phyloP scores from a whole-genome alignment of 2,329 filamentous ascomycete species.

The Colletotrichum endophyticum region DNA sequence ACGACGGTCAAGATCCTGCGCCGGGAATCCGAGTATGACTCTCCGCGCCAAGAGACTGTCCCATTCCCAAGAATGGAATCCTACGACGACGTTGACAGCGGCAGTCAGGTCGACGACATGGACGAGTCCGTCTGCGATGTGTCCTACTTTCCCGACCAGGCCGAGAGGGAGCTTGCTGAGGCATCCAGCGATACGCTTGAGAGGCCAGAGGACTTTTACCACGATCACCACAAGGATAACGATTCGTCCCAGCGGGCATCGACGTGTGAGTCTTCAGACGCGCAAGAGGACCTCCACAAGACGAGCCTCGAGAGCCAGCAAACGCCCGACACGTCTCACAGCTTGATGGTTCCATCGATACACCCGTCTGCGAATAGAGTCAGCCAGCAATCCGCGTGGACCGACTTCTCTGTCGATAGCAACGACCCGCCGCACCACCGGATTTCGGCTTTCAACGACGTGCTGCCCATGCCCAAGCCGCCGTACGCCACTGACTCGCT shows the following conservation, averaged over 20 bases:
- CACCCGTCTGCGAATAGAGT: conserved; percentile 48
- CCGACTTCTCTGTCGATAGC: conserved; percentile 63
- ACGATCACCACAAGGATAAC: conserved; percentile 5
- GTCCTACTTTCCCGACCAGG: conserved; percentile 34
- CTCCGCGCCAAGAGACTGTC: conserved; percentile 25
- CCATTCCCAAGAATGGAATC: conserved; percentile 40
- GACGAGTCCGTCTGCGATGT: conserved; percentile 26
- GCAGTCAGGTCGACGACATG: conserved; percentile 36
- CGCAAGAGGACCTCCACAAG: conserved; percentile 12
- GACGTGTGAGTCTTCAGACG: conserved; percentile 41
- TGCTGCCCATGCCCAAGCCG: conserved; percentile 19
- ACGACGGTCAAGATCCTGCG: conserved; percentile 57
- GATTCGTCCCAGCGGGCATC: conserved; percentile 40
- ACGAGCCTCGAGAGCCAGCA: conserved; percentile 19
- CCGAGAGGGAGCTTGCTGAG: conserved; percentile 38
- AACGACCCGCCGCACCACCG: conserved; percentile 43
- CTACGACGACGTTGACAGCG: conserved; percentile 43
- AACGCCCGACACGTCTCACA: conserved; percentile 44
- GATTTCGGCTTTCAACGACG: conserved; percentile 5
- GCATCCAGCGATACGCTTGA: conserved; percentile 39
- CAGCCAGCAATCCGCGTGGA: conserved; percentile 65
- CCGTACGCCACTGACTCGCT: conserved; percentile 13
- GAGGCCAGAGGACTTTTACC: conserved; percentile 28
- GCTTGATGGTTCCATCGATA: conserved; percentile 51
- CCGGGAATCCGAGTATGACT: conserved; percentile 43